phyloP scores from a whole-genome alignment of 345 rosid species.

The Streptanthus diversifolius region DNA sequence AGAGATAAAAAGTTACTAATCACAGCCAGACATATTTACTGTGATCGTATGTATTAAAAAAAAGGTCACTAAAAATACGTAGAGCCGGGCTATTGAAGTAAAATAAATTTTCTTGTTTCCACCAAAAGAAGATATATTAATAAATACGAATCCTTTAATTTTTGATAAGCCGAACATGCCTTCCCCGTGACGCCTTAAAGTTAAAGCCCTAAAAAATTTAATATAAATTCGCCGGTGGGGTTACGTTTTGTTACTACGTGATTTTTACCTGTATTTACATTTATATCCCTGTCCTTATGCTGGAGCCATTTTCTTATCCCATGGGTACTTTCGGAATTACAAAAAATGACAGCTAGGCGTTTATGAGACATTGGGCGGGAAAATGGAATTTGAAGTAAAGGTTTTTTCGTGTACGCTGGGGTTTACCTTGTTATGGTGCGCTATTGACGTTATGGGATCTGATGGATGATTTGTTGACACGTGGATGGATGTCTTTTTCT shows the following conservation, averaged over 20 bases:
- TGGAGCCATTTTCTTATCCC: not conserved
- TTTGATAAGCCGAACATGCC: constrained; percentile 14
- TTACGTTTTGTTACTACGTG: constrained; percentile 34
- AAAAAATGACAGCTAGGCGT: constrained; percentile 35
- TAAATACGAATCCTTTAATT: constrained; percentile 2
- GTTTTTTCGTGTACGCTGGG: not conserved
- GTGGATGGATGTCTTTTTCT: not conserved
- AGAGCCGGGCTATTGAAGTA: constrained; percentile 12
- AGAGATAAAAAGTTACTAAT: not conserved
- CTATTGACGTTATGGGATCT: not conserved
- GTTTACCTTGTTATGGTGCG: constrained; percentile 9
- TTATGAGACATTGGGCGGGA: constrained; percentile 31
- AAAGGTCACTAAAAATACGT: not conserved
- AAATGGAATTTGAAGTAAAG: constrained; percentile 3
- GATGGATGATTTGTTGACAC: not conserved
- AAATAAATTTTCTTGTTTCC: constrained; percentile 17
- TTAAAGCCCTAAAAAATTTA: constrained; percentile 13
- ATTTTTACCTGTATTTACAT: not conserved
- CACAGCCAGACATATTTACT: not conserved
- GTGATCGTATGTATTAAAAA: not conserved
- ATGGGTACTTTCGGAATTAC: constrained; percentile 26
- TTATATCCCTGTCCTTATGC: constrained; percentile 18
- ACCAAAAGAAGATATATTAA: constrained; percentile 12
- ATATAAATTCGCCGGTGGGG: constrained; percentile 38
- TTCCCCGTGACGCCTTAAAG: constrained; percentile 36